These are phyloP conservation scores for Pythium oligandrum DNA, from an alignment of 352 stramenopile genomes.

Conservation along the genomic window DNA sequence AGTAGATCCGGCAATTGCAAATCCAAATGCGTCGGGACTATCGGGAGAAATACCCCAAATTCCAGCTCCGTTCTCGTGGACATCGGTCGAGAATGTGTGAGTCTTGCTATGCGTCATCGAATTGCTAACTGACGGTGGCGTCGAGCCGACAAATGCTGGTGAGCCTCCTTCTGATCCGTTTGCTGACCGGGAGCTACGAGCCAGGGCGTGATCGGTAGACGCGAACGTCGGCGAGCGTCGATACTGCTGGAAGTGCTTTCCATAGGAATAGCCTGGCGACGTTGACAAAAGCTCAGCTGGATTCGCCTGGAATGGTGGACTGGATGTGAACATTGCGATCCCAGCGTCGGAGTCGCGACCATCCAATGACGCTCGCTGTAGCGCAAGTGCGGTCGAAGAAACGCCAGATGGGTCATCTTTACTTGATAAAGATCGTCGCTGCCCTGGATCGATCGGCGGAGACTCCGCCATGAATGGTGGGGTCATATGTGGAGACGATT, in stretches of 20 bases:
- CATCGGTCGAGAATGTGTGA: conserved; percentile 58
- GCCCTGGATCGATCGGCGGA: neutral
- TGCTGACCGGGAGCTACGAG: conserved; percentile 17
- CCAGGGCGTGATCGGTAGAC: conserved; percentile 48
- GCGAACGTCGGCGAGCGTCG: conserved; percentile 45
- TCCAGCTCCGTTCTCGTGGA: conserved; percentile 45
- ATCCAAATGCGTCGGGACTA: conserved; percentile 54
- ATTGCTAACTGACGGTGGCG: neutral
- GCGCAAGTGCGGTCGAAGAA: conserved; percentile 18
- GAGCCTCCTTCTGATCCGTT: neutral
- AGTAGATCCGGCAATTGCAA: conserved; percentile 35
- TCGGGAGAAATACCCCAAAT: conserved; percentile 69
- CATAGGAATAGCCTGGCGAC: conserved; percentile 69
- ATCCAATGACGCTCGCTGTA: conserved; percentile 10
- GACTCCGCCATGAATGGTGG: conserved; percentile 26
- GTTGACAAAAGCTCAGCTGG: conserved; percentile 64
- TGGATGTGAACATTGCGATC: conserved; percentile 34
- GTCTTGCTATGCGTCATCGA: conserved; percentile 14
- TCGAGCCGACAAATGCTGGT: conserved; percentile 4
- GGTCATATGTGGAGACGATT: conserved; percentile 26
- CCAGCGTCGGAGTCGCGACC: conserved; percentile 8
- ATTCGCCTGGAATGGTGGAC: conserved; percentile 64
- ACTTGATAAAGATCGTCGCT: too few relatives aligned
- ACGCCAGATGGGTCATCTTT: too few relatives aligned
- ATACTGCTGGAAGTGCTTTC: conserved; percentile 48